Evolutionary conservation across 1,284 basidiomycete species (phyloP), one percentile per base, ranked within the genome.

Genomic region (Cystobasidiaceae sp.): DNA sequence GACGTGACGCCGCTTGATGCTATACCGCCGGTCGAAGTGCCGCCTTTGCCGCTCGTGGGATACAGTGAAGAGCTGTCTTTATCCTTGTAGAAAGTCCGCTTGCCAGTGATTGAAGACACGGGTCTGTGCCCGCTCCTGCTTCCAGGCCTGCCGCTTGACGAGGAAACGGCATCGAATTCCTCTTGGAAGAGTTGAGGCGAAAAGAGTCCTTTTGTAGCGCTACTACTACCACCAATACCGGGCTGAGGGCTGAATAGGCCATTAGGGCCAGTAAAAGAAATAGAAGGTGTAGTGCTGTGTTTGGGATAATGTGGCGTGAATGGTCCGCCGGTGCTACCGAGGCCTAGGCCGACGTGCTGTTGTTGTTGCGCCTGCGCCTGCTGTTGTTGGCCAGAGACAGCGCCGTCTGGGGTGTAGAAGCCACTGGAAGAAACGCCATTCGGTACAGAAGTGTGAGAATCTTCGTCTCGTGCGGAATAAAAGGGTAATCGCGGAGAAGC

Each of bases 41-140:
- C 34, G 15, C 39, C 30, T 5, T 41, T 46, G 1, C 45, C 45
- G 21, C 56, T 59, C 23, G 56, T 33, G 27, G 56, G 43, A 21
- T 49, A 59, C 17, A 49, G 33, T 30, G 56, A 49, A 39, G 9
- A 39, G 37, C 21, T 44, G 32, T 59, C 44, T 48, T 59, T 59
- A 23, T 59, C 56, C 45, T 59, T 59, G 30, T 59, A 59, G 28
- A 59, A 59, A 1, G 56, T 27, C 33, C 56, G n/a, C 21, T 49
- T 59, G 3, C 11, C 37, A 9, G 11, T 39, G 37, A 9, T 9
- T n/a, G 37, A n/a, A n/a, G n/a, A n/a, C n/a, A n/a, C n/a, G n/a
- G n/a, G n/a, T n/a, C n/a, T 51, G 21, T 21, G 4, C 17, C 28
- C 27, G 21, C 19, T 17, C 27, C 27, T 57, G 23, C 37, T 57